Evolutionary conservation across 2,329 filamentous ascomycete species (phyloP).

Genomic region (Ascochyta koolunga): DNA sequence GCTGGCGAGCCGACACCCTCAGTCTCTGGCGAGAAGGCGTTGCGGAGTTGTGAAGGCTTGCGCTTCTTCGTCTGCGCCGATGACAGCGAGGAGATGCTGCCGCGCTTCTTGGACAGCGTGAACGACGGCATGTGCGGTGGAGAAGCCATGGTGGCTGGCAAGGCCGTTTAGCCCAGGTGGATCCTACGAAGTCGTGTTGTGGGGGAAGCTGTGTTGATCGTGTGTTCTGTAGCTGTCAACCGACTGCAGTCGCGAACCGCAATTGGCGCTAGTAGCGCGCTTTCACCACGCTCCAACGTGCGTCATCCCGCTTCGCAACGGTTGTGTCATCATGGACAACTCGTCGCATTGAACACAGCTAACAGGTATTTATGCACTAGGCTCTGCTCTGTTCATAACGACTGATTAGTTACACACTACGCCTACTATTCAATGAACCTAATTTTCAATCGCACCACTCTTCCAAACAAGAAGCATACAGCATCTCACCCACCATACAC

Average conservation of each 20-base stretch:
- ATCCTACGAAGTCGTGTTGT: not conserved
- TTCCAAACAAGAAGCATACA: no score
- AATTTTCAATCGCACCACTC: no score
- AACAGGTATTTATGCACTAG: slow-evolving; percentile 17
- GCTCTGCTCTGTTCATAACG: no score
- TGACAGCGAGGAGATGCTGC: slow-evolving; percentile 59
- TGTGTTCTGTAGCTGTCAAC: not conserved
- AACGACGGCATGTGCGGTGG: slow-evolving; percentile 60
- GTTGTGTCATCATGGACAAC: slow-evolving; percentile 37
- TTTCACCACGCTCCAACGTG: slow-evolving; percentile 20
- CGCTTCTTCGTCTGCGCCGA: slow-evolving; percentile 64
- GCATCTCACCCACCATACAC: not conserved
- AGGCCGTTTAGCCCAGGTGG: not conserved
- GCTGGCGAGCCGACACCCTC: slow-evolving; percentile 56
- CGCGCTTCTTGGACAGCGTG: slow-evolving; percentile 67
- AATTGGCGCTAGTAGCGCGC: slow-evolving; percentile 22
- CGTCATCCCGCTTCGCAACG: slow-evolving; percentile 17
- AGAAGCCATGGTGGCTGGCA: slow-evolving; percentile 57
- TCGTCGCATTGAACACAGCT: slow-evolving; percentile 9
- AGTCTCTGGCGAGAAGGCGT: slow-evolving; percentile 76
- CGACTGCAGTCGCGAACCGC: slow-evolving; percentile 20
- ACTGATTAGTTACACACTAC: no score
- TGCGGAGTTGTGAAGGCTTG: slow-evolving; percentile 76
- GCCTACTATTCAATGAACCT: no score
- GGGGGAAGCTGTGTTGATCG: slow-evolving; percentile 3